Conservation (phyloP, 1,284 basidiomycete genomes). For the Irpex rosettiformis region DNA sequence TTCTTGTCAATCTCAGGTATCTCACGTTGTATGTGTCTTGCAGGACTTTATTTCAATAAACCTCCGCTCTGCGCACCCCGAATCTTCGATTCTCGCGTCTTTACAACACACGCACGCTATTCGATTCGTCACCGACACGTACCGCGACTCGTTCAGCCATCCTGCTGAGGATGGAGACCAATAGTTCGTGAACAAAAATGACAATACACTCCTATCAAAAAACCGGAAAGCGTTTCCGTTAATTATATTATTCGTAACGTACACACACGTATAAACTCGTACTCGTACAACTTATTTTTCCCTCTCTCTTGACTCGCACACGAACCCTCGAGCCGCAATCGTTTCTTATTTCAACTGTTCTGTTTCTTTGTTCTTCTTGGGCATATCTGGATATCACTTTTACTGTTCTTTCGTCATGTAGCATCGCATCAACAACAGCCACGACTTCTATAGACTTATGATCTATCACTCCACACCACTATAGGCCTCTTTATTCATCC, state of each 20-base stretch:
- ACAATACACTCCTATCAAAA: too few species aligned
- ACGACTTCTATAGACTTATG: too few species aligned
- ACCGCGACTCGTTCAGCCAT: conserved; percentile 7
- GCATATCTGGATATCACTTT: background rate
- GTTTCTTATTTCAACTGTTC: background rate
- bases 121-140: conserved; percentile 42
- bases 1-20: conserved; percentile 37
- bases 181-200: too few species aligned
- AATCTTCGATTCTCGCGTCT: conserved; percentile 32
- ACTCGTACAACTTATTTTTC: too few species aligned
- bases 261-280: too few species aligned
- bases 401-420: background rate
- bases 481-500: too few species aligned
- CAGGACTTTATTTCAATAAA: conserved; percentile 55
- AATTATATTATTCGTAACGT: too few species aligned
- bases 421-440: too few species aligned
- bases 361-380: background rate
- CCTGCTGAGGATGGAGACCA: background rate
- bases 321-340: too few species aligned
- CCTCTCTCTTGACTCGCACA: background rate
- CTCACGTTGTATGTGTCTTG: conserved; percentile 34
- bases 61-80: conserved; percentile 31
- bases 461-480: too few species aligned
- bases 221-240: too few species aligned
- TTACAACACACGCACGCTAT: conserved; percentile 41